Evolutionary conservation across 176 grass and related monocot species (phyloP).

Genomic region (Hyparrhenia diplandra): DNA sequence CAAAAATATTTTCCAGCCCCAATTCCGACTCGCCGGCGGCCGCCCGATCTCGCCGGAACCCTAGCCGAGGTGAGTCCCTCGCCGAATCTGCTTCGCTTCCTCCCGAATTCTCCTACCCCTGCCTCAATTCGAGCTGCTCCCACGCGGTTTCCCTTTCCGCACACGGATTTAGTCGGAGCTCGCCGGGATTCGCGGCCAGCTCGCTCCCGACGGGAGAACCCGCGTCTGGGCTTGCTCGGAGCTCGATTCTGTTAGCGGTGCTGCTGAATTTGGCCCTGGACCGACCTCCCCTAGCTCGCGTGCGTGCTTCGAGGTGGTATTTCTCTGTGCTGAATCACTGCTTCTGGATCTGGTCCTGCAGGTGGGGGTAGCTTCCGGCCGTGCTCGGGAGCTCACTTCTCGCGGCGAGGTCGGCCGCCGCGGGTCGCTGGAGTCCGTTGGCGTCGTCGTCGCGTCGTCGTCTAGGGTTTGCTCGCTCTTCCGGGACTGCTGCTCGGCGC

Average conservation of each 20-base stretch:
- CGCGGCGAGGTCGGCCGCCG: not conserved
- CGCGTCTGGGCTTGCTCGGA: not conserved
- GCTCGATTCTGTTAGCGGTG: not conserved
- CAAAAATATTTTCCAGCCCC: not conserved
- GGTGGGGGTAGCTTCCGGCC: not conserved
- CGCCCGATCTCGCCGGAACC: conserved; percentile 1
- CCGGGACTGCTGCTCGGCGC: not conserved
- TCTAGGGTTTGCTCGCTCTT: conserved; percentile 31
- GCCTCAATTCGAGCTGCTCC: not conserved
- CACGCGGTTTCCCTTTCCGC: not conserved
- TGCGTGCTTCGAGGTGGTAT: not conserved
- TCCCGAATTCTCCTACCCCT: not conserved
- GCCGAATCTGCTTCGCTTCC: not conserved
- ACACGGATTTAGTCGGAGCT: not conserved
- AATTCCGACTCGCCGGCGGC: conserved; percentile 5
- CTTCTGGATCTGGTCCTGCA: conserved; percentile 38
- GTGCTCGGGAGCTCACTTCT: conserved; percentile 16
- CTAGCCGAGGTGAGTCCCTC: conserved; percentile 26
- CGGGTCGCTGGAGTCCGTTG: not conserved
- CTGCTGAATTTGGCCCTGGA: not conserved
- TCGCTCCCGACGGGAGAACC: not conserved
- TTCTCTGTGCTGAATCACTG: not conserved
- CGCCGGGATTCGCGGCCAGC: not conserved
- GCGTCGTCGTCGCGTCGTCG: not conserved
- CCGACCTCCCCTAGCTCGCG: not conserved